Base-by-base conservation (phyloP, 352 stramenopile genomes). In the Phytophthora fragariae region DNA sequence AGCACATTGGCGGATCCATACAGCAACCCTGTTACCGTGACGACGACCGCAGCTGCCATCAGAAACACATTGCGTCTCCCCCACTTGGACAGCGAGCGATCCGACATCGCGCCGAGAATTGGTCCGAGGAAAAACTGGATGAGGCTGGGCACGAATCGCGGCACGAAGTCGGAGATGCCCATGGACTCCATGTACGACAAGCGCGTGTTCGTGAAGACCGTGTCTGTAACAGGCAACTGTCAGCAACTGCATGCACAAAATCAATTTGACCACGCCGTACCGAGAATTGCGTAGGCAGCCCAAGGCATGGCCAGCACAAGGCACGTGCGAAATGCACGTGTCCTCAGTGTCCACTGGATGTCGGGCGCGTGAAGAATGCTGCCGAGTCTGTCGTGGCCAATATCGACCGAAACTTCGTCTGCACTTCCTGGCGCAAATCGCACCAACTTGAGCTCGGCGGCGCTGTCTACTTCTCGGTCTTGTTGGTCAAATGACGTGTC, bases 261-360 rank as follows among this genome's bases (percentile, higher is more conserved):
- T 19, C 8, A 47, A 17, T 49, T 21, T 19, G 8, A 46, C 3
- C 5, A 5, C 1, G 17, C 37, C 84, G 14, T 76, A 92, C 87
- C 87, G 44, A 95, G 72, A 24, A 92, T 81, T 10, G 86, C 82
- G 70, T 92, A 91, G 4, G 86, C 86, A 29, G 81, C 80, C 86
- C 86, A 95, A 3, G 88, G 88, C 81, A 93, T 86, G 49, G 79
- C 84, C 8, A 95, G 73, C 33, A 95, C 84, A 9, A 93, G 80
- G 61, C 88, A 92, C 46, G 83, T 92, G 63, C 75, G 69, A 61
- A 89, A 82, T 14, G 77, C 58, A 1, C 70, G 70, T 0, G 70
- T 77, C 54, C 31, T 53, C 24, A 77, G 24, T 0, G 70, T 77
- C 70, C 70, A 77, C 47, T 77, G 59, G 14, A 77, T 70, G 41